Evolutionary conservation across 768 basidiomycete species (phyloP).

Genomic region (Cystofilobasidium ferigula): DNA sequence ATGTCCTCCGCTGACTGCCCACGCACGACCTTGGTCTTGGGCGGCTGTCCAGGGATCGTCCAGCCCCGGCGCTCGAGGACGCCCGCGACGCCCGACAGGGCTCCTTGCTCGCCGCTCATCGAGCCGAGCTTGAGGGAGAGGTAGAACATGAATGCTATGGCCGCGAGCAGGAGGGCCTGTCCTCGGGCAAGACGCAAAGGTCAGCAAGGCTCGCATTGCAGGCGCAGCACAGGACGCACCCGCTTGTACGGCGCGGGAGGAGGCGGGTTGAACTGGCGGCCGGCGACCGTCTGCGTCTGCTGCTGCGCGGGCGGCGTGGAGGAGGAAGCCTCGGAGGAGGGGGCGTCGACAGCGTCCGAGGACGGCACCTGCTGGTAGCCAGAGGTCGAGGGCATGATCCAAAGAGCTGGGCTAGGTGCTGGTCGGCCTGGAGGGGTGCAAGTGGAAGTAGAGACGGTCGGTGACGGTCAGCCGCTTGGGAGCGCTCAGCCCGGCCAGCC

Average conservation of each 20-base stretch:
- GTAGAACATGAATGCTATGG: slow-evolving; percentile 16
- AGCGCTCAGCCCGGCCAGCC: too few species aligned
- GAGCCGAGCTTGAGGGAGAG: slow-evolving; percentile 10
- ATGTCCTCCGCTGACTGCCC: background rate
- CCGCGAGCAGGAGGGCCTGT: slow-evolving; percentile 19
- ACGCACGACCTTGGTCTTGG: background rate
- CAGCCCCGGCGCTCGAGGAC: background rate
- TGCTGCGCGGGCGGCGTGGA: background rate
- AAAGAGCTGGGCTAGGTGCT: too few species aligned
- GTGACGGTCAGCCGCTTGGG: too few species aligned
- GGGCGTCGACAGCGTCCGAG: background rate
- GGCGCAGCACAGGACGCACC: background rate
- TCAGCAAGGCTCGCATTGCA: background rate
- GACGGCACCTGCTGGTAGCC: background rate
- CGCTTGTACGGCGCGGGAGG: slow-evolving; percentile 1
- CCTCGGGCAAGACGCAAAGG: background rate
- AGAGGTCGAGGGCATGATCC: background rate
- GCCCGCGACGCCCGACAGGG: background rate
- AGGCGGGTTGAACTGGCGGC: background rate
- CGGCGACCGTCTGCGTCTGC: background rate
- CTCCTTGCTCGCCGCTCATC: background rate
- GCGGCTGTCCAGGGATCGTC: background rate
- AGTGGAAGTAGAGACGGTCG: too few species aligned
- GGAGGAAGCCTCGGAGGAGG: background rate
- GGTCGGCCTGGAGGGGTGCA: too few species aligned